Conservation (phyloP, 345 rosid genomes). For the Pugionium dolabratum region DNA sequence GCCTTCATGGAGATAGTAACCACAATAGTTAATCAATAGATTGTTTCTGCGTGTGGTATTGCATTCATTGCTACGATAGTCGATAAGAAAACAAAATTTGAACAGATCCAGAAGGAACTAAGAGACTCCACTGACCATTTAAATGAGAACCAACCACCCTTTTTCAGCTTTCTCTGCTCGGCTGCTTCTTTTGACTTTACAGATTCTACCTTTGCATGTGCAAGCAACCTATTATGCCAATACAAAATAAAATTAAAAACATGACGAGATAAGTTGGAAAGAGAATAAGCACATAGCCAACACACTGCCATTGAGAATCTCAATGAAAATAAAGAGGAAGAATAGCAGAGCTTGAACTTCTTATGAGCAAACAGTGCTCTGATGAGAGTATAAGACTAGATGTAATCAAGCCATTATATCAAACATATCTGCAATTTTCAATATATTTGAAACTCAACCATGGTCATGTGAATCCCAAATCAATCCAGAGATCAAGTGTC, state of each 20-base stretch:
- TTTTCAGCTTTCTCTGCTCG: constrained; percentile 70
- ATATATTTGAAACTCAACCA: constrained; percentile 10
- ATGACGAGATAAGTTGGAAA: constrained; percentile 13
- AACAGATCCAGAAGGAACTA: constrained; percentile 16
- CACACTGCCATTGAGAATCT: constrained; percentile 25
- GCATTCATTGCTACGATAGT: constrained; percentile 6
- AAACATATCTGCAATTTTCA: neutral
- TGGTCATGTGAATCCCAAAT: constrained; percentile 22
- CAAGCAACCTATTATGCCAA: constrained; percentile 73
- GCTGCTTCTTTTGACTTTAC: constrained; percentile 93
- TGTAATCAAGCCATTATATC: constrained; percentile 13
- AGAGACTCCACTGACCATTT: constrained; percentile 59
- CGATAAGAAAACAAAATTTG: constrained; percentile 1
- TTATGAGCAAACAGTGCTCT: constrained; percentile 3
- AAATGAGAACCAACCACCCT: constrained; percentile 88
- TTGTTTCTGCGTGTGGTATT: constrained; percentile 9
- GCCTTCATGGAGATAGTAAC: constrained; percentile 51
- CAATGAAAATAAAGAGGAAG: constrained; percentile 18
- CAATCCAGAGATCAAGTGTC: constrained; percentile 23
- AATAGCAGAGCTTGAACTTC: constrained; percentile 23
- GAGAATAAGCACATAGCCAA: constrained; percentile 13
- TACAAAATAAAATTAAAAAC: constrained; percentile 22
- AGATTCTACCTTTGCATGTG: constrained; percentile 98
- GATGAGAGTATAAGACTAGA: neutral
- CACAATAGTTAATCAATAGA: constrained; percentile 28